Conservation (phyloP, 2,329 filamentous ascomycete species). For the Hypoxylon sp. region DNA sequence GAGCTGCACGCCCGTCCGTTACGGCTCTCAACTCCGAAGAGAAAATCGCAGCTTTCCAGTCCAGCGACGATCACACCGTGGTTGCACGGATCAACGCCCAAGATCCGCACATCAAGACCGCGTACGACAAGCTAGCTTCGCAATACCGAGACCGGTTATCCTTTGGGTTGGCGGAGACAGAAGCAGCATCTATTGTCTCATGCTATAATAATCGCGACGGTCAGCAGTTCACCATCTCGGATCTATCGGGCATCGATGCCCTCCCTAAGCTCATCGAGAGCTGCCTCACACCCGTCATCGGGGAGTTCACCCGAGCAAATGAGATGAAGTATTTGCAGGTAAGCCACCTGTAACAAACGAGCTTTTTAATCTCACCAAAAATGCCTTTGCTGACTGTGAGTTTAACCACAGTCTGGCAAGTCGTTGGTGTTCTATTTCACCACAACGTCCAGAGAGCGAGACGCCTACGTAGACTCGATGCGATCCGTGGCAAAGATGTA, state of each 20-base stretch:
- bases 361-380: not conserved
- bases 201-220: constrained; percentile 62
- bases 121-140: constrained; percentile 55
- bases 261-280: constrained; percentile 58
- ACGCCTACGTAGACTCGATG: constrained; percentile 56
- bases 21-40: constrained; percentile 43
- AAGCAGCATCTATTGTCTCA: constrained; percentile 42
- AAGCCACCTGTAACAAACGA: constrained; percentile 10
- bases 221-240: constrained; percentile 54
- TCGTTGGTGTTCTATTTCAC: constrained; percentile 59
- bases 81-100: constrained; percentile 56
- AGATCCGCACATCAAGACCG: constrained; percentile 51
- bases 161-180: constrained; percentile 56
- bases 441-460: constrained; percentile 51
- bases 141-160: constrained; percentile 59
- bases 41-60: constrained; percentile 53
- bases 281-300: constrained; percentile 60
- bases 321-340: constrained; percentile 61
- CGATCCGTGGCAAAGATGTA: constrained; percentile 62
- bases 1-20: constrained; percentile 50
- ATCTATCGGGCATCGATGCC: constrained; percentile 53
- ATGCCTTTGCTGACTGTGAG: not conserved
- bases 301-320: constrained; percentile 61
- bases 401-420: constrained; percentile 54
- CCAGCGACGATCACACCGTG: constrained; percentile 60